phyloP scores from a whole-genome alignment of 495 filamentous ascomycete species.

The Penicillium goetzii region DNA sequence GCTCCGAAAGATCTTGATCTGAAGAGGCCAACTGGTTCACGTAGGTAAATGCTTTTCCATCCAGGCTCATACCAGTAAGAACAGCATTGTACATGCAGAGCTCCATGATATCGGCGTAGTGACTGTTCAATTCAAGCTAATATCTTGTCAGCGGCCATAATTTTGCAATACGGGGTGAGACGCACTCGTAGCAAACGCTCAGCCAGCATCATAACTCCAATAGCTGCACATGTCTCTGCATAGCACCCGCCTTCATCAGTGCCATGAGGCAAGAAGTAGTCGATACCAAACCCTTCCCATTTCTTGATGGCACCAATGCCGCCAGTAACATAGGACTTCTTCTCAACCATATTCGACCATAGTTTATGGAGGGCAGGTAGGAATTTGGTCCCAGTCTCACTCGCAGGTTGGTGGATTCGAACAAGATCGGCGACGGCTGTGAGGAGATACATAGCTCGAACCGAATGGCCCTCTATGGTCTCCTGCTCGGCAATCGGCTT shows the following conservation, averaged over 20 bases:
- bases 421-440: conserved; percentile 44
- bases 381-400: conserved; percentile 27
- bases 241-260: conserved; percentile 65
- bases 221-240: conserved; percentile 63
- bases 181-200: conserved; percentile 54
- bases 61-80: conserved; percentile 52
- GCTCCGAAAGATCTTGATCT: conserved; percentile 45
- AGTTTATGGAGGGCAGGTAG: conserved; percentile 44
- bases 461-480: conserved; percentile 61
- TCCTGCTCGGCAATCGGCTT: conserved; percentile 56
- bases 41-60: conserved; percentile 55
- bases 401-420: conserved; percentile 30
- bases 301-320: conserved; percentile 63
- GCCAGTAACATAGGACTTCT: conserved; percentile 64
- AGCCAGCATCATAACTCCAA: conserved; percentile 64
- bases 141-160: conserved; percentile 8
- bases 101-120: conserved; percentile 63
- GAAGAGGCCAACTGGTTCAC: conserved; percentile 60
- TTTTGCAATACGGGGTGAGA: neutral
- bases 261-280: conserved; percentile 60
- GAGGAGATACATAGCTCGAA: conserved; percentile 61
- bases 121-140: conserved; percentile 52
- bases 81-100: conserved; percentile 63
- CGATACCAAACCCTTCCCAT: conserved; percentile 64
- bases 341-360: conserved; percentile 62